phyloP scores from a whole-genome alignment of 805 yeast species.

The Pichia pseudocactophila region DNA sequence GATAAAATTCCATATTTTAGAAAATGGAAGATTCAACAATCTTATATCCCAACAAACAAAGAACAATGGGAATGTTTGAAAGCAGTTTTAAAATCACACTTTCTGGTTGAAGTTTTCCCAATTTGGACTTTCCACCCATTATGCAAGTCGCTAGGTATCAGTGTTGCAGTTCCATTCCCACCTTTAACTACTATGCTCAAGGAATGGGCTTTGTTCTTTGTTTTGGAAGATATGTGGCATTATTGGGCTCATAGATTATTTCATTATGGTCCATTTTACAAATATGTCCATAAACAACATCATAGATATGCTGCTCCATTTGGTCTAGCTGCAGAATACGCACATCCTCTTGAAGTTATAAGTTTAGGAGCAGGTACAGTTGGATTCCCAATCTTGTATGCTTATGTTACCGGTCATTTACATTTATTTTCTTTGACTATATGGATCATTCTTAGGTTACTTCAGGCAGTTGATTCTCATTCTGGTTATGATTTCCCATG shows the following conservation, averaged over 20 bases:
- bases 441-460: slow-evolving; percentile 45
- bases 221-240: slow-evolving; percentile 52
- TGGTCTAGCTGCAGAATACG: slow-evolving; percentile 54
- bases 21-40: slow-evolving; percentile 46
- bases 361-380: slow-evolving; percentile 52
- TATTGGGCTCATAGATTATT: slow-evolving; percentile 51
- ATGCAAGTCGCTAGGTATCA: slow-evolving; percentile 39
- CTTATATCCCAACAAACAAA: slow-evolving; percentile 41
- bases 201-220: slow-evolving; percentile 42
- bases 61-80: slow-evolving; percentile 59
- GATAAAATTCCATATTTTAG: slow-evolving; percentile 45
- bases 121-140: slow-evolving; percentile 57
- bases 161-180: slow-evolving; percentile 48
- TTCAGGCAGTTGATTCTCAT: slow-evolving; percentile 54
- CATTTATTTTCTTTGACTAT: slow-evolving; percentile 46
- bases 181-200: slow-evolving; percentile 30
- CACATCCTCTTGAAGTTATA: slow-evolving; percentile 52
- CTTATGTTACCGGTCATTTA: slow-evolving; percentile 36
- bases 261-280: slow-evolving; percentile 48
- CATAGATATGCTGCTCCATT: slow-evolving; percentile 56
- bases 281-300: slow-evolving; percentile 51
- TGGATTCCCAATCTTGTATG: slow-evolving; percentile 50
- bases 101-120: slow-evolving; percentile 51
- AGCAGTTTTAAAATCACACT: slow-evolving; percentile 47
- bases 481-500: slow-evolving; percentile 57